These are phyloP conservation scores for Papiliotrema terrestris DNA, from an alignment of 1,284 basidiomycete species.

Conservation along the genomic window DNA sequence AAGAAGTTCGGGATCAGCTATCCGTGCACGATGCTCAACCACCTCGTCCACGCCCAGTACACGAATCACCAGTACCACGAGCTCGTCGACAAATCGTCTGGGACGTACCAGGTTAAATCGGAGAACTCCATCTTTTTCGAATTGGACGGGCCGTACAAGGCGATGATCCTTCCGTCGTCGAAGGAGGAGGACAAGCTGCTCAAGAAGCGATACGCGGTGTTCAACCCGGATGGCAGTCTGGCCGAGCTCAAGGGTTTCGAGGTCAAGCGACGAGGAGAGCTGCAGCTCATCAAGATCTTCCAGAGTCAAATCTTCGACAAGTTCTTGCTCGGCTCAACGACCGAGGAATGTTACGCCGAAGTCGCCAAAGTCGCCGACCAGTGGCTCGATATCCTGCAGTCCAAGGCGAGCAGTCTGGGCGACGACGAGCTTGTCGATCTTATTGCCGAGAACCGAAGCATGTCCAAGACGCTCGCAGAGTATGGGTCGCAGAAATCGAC, in stretches of 20 bases:
- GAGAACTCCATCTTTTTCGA: constrained; percentile 99
- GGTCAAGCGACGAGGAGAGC: constrained; percentile 94
- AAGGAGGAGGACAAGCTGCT: constrained; percentile 99
- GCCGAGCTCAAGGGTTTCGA: constrained; percentile 99
- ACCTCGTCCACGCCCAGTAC: constrained; percentile 91
- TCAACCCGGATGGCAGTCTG: constrained; percentile 94
- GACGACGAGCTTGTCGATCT: constrained; percentile 96
- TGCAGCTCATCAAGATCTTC: constrained; percentile 99
- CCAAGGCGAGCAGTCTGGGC: constrained; percentile 73
- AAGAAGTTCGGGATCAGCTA: constrained; percentile 93
- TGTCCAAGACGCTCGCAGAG: constrained; percentile 95
- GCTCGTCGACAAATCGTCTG: constrained; percentile 71
- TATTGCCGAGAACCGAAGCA: constrained; percentile 97
- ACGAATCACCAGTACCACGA: constrained; percentile 99
- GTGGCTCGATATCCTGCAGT: constrained; percentile 95
- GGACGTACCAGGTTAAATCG: constrained; percentile 80
- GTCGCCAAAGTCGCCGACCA: constrained; percentile 93
- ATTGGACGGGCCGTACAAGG: constrained; percentile 95
- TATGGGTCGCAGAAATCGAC: constrained; percentile 97
- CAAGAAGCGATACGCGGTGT: constrained; percentile 99
- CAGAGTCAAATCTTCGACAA: constrained; percentile 98
- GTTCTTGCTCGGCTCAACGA: constrained; percentile 87
- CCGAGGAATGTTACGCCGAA: constrained; percentile 91
- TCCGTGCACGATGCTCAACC: constrained; percentile 99
- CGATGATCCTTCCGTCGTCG: constrained; percentile 98